phyloP scores from a whole-genome alignment of 2,329 filamentous ascomycete species.

The Scorias spongiosa region DNA sequence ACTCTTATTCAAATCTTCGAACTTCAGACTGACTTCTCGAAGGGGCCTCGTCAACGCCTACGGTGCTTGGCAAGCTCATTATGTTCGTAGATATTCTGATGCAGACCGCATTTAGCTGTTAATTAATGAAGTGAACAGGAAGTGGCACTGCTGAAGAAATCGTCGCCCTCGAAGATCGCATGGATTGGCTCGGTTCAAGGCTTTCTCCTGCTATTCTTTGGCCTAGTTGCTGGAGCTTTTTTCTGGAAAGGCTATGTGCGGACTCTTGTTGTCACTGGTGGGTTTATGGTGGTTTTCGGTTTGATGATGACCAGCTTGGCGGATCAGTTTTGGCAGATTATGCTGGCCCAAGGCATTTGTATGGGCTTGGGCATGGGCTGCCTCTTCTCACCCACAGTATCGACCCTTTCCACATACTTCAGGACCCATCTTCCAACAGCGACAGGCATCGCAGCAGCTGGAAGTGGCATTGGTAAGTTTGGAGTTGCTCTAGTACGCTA shows the following conservation, averaged over 20 bases:
- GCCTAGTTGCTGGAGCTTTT: constrained; percentile 22
- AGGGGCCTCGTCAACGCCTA: too few species aligned
- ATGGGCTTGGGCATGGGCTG: constrained; percentile 3
- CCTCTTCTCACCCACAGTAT: constrained; percentile 1
- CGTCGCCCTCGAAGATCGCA: constrained; percentile 28
- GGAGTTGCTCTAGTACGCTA: background rate
- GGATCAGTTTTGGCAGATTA: constrained; percentile 4
- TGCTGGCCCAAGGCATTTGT: constrained; percentile 5
- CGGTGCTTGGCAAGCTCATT: too few species aligned
- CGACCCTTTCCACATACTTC: constrained; percentile 4
- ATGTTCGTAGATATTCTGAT: constrained; percentile 14
- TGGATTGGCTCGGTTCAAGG: constrained; percentile 34
- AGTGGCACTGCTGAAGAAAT: constrained; percentile 1
- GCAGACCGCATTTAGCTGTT: too few species aligned
- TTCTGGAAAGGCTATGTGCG: constrained; percentile 22
- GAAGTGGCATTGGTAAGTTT: constrained; percentile 7
- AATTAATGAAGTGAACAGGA: too few species aligned
- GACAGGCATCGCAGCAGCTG: constrained; percentile 2
- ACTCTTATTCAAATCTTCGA: constrained; percentile 21
- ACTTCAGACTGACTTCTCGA: constrained; percentile 2
- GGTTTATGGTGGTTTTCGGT: constrained; percentile 2
- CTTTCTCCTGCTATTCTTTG: constrained; percentile 26
- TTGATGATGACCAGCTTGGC: constrained; percentile 5
- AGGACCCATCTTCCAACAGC: constrained; percentile 1
- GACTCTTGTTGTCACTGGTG: background rate